phyloP scores from a whole-genome alignment of 176 grass and related monocot species.

The Aegilops speltoides region DNA sequence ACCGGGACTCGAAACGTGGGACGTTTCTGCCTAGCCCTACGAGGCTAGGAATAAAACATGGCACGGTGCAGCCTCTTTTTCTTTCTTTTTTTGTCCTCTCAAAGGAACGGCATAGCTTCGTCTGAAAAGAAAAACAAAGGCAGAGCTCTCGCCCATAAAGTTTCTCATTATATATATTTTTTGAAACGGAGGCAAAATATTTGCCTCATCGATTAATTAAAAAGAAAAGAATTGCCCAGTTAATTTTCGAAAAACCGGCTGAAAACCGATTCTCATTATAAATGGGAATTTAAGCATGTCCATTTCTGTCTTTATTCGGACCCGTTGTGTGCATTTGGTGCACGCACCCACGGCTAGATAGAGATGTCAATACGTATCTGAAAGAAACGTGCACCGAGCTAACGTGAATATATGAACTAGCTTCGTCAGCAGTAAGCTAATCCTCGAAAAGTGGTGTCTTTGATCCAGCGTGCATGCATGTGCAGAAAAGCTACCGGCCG shows the following conservation, averaged over 20 bases:
- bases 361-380: not conserved
- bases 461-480: not conserved
- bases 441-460: not conserved
- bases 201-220: no score
- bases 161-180: not conserved
- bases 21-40: not conserved
- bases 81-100: no score
- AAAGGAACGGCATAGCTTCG: not conserved
- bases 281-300: not conserved
- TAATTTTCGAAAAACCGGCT: no score
- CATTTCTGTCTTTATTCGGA: not conserved
- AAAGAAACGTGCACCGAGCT: not conserved
- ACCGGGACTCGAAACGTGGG: slow-evolving; percentile 19
- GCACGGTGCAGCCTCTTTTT: not conserved
- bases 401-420: not conserved
- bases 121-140: not conserved
- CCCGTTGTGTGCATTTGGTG: not conserved
- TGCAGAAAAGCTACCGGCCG: not conserved
- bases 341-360: not conserved
- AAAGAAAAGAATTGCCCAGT: no score
- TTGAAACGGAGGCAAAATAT: no score
- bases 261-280: no score
- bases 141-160: not conserved
- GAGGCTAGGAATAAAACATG: not conserved
- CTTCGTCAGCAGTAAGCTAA: not conserved